These are phyloP conservation scores for Blastocystis sp. DNA, from an alignment of 352 stramenopile genomes.

Conservation along the genomic window DNA sequence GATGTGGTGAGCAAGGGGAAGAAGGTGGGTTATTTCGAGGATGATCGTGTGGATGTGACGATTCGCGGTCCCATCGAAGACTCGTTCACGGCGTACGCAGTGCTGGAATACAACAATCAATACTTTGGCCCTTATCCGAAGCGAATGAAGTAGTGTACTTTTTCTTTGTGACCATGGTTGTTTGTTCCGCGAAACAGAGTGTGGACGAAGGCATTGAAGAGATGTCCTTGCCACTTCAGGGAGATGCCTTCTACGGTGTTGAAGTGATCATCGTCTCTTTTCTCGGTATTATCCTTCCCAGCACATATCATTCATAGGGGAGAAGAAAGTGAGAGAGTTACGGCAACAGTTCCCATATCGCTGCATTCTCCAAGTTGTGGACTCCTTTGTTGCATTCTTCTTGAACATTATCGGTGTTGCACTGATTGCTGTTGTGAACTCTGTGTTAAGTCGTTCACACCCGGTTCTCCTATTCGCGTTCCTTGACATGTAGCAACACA, in stretches of 20 bases:
- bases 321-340: not conserved
- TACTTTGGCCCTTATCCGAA: conserved; percentile 59
- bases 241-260: conserved; percentile 17
- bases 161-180: conserved; percentile 28
- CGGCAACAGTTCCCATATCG: not conserved
- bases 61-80: conserved; percentile 19
- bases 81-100: conserved; percentile 38
- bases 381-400: not conserved
- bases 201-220: not conserved
- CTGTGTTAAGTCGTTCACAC: not conserved
- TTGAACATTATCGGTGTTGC: not conserved
- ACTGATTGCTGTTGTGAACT: not conserved
- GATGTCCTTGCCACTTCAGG: not conserved
- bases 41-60: conserved; percentile 51
- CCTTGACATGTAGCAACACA: not conserved
- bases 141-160: conserved; percentile 1
- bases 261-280: not conserved
- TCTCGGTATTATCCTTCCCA: not conserved
- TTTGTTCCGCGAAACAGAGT: not conserved
- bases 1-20: conserved; percentile 45
- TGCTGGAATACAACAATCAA: conserved; percentile 55
- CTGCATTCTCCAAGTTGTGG: not conserved
- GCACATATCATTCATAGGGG: not conserved
- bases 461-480: not conserved
- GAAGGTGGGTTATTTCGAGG: conserved; percentile 42